These are phyloP conservation scores for Hyphodiscus sp. DNA, from an alignment of 2,329 filamentous ascomycete genomes.

Conservation along the genomic window DNA sequence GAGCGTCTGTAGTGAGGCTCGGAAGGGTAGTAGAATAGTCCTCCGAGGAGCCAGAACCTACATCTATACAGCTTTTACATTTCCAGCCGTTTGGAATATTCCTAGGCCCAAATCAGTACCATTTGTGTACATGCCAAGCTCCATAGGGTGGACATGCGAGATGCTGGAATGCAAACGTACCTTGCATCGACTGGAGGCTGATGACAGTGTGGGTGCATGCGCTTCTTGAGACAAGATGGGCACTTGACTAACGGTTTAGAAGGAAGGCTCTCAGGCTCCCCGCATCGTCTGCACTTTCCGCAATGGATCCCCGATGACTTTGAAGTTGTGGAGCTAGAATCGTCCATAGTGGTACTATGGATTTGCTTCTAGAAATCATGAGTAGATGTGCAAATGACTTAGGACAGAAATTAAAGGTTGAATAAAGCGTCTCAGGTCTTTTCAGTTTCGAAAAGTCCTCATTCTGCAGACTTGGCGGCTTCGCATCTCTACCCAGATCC, in stretches of 20 bases:
- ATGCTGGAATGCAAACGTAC: background rate
- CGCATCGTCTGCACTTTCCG: slow-evolving; percentile 19
- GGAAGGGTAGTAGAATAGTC: background rate
- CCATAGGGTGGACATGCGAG: background rate
- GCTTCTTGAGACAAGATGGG: slow-evolving; percentile 10
- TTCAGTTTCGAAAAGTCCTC: slow-evolving; percentile 54
- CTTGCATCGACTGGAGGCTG: slow-evolving; percentile 11
- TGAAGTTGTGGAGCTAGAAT: slow-evolving; percentile 21
- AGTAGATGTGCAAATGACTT: slow-evolving; percentile 5
- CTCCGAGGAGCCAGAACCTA: background rate
- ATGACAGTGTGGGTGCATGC: slow-evolving; percentile 19
- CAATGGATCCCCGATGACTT: slow-evolving; percentile 14
- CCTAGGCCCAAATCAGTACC: background rate
- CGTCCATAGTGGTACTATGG: slow-evolving; percentile 12
- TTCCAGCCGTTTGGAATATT: background rate
- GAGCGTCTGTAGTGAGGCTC: background rate
- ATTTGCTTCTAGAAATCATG: slow-evolving; percentile 11
- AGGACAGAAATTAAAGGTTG: background rate
- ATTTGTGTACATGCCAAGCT: background rate
- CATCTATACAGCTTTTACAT: background rate
- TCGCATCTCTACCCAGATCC: slow-evolving; percentile 15
- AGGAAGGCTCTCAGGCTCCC: slow-evolving; percentile 4
- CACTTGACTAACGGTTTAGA: slow-evolving; percentile 16
- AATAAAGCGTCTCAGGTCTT: slow-evolving; percentile 59
- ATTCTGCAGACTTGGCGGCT: slow-evolving; percentile 32